Conservation (phyloP, 1,284 basidiomycete genomes). For the Rhizoctonia solani region DNA sequence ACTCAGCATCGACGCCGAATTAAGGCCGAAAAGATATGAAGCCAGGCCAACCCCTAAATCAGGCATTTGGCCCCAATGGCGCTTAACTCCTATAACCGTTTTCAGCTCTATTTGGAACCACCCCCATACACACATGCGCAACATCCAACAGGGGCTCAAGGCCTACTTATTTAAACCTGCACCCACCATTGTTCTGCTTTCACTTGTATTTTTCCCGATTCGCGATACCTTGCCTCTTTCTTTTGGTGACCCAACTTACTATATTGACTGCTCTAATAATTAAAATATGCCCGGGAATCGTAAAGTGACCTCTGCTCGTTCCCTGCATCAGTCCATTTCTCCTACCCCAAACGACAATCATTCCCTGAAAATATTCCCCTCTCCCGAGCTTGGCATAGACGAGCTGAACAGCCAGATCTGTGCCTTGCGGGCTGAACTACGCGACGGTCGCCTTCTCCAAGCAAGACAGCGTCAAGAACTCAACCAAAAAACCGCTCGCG, state of each 20-base stretch:
- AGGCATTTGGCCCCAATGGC: neutral
- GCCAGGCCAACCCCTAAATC: neutral
- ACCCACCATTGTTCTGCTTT: neutral
- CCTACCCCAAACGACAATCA: no score
- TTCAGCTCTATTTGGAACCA: neutral
- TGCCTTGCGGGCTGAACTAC: constrained; percentile 15
- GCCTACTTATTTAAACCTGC: neutral
- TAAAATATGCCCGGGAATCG: neutral
- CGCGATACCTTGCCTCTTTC: neutral
- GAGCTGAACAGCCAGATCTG: neutral
- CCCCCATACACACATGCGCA: neutral
- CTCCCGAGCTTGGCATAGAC: neutral
- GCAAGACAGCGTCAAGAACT: neutral
- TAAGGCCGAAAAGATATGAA: neutral
- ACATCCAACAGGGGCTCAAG: constrained; percentile 8
- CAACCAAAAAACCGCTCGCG: neutral
- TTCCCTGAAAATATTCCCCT: neutral
- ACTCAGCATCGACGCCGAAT: no score
- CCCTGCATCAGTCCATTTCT: no score
- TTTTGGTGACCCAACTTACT: neutral
- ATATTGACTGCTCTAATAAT: neutral
- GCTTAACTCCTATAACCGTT: neutral
- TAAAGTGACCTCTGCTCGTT: no score
- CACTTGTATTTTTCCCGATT: neutral
- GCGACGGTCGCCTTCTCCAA: neutral